Evolutionary conservation across 352 stramenopile genomes (phyloP), one percentile per base, ranked within the genome.

Genomic region (Aphanomyces stellatus): DNA sequence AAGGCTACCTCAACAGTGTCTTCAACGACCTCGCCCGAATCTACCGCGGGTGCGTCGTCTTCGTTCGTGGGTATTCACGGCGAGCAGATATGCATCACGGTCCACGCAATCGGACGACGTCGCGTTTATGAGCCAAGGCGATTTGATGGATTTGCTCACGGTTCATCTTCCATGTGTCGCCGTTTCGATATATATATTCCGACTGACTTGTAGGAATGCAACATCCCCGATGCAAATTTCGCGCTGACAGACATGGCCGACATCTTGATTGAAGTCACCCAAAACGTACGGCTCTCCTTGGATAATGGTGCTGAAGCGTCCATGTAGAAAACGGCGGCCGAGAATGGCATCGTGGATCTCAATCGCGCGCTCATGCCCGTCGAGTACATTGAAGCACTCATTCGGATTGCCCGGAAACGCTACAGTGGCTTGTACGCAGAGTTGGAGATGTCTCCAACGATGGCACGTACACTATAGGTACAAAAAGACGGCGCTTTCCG

Each of bases 1-100:
- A 91, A 64, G 88, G 74, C 34, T 90, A 81, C 51, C 55, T 91
- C 19, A 69, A 78, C 31, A 88, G 78, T 10, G 78, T 88, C 55
- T 79, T 86, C 71, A 88, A 80, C 62, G 83, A 90, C 53, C 74
- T 92, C 15, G 81, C 76, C 30, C 79, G 83, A 5, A 92, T 90
- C 56, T 92, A 90, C 49, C 76, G 81, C 0, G 78, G 78, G 27
- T 92, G 88, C 33, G 24, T n/a, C 19, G 27, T 46, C 1, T 2
- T 10, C 27, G 15, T 61, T 10, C 3, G 10, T 40, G 6, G 17
- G 17, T 42, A 33, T 62, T 37, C 10, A 8, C 53, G 11, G 27
- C 15, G 24, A 25, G 17, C 31, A 63, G 62, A 8, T 64, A 69
- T 53, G 49, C 49, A 30, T 35, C 46, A 7, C 41, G 62, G 75